Base-by-base conservation (phyloP, 176 grass and related monocot species). In the Hyparrhenia diplandra region DNA sequence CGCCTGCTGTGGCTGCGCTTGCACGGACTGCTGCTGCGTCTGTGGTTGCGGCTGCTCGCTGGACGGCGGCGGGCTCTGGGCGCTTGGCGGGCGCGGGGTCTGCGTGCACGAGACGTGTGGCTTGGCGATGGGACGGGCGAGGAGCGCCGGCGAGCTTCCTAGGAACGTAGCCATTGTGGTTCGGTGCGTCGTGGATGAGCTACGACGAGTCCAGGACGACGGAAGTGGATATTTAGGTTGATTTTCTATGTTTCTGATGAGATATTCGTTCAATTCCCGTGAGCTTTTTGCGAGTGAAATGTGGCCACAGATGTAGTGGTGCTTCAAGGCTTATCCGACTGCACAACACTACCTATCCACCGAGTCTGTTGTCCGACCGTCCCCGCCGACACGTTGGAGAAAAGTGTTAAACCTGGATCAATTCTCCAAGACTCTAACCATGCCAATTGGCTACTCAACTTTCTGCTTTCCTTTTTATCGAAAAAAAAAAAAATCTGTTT, bases 101-200 rank as follows among this genome's bases (percentile, higher is more conserved):
- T 85, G 92, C 18, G 92, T 73, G 86, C 92, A 98, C 24, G 88
- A 89, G 81, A 98, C 61, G 27, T 91, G 90, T 30, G 90, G 88
- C 58, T 86, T 95, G 52, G 90, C 82, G 70, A 83, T 8, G 34
- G 87, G 88, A 52, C 35, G 85, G 55, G 75, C 32, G 74, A 87
- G 83, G 85, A 97, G 82, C 39, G 92, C 84, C 52, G 92, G 86
- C 6, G 96, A 90, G 45, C 76, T 89, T 34, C 88, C 76, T 40
- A 95, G 34, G 88, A 98, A 90, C 3, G 92, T 79, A 17, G 96
- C 88, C 96, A 98, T 98, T 73, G 60, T 18, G 64, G 29, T 18
- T 1, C 32, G 32, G 40, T 27, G 43, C 2, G 31, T 29, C 35
- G 10, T 20, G 86, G 34, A 18, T 14, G 23, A 20, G 51, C 18